phyloP scores from a whole-genome alignment of 169 alveolate genomes.

The Plasmodium falciparum region DNA sequence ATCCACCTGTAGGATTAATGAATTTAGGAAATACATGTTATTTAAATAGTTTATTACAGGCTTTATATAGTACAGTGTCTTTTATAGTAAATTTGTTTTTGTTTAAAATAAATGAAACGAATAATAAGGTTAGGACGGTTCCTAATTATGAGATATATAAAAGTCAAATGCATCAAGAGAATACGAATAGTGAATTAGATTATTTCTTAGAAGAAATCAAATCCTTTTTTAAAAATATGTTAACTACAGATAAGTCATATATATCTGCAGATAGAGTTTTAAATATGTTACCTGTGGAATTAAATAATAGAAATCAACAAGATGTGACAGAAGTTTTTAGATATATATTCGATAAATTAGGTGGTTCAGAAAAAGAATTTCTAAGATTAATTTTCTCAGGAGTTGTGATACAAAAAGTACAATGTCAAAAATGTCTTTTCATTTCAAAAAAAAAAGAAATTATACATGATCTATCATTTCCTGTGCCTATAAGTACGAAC shows the following conservation, averaged over 20 bases:
- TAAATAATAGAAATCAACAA: constrained; percentile 82
- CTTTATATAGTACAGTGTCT: constrained; percentile 93
- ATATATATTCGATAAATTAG: constrained; percentile 81
- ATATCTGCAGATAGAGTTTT: constrained; percentile 76
- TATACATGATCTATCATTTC: constrained; percentile 83
- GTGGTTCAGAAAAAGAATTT: constrained; percentile 78
- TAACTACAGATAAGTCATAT: constrained; percentile 76
- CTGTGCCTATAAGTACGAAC: constrained; percentile 70
- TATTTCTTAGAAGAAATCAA: constrained; percentile 35
- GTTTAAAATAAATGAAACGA: constrained; percentile 14
- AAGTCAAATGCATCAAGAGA: not conserved
- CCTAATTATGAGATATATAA: not conserved
- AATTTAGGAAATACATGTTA: constrained; percentile 97
- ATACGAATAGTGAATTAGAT: not conserved
- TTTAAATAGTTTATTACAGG: constrained; percentile 95
- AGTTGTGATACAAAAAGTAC: constrained; percentile 81
- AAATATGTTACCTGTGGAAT: constrained; percentile 79
- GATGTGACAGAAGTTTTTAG: constrained; percentile 86
- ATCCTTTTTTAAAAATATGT: constrained; percentile 77
- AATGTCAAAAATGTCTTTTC: constrained; percentile 81
- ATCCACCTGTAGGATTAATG: constrained; percentile 88
- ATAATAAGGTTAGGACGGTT: not conserved
- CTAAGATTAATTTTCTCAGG: constrained; percentile 87
- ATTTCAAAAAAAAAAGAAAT: constrained; percentile 82
- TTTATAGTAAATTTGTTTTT: constrained; percentile 78